phyloP scores from a whole-genome alignment of 2,329 filamentous ascomycete genomes.

The Trichoderma polysporum region DNA sequence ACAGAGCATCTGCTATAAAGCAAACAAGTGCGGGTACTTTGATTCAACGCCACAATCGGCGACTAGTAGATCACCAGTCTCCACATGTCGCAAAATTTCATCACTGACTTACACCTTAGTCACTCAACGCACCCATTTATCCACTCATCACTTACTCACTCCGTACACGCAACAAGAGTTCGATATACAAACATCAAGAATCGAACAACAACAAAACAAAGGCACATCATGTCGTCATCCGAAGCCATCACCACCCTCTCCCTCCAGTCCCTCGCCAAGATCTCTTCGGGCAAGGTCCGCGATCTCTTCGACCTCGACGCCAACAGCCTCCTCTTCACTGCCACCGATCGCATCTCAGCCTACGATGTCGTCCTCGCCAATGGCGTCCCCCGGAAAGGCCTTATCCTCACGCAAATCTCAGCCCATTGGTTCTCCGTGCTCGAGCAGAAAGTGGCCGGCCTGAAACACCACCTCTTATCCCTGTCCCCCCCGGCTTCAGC shows the following conservation, averaged over 20 bases:
- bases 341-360: conserved; percentile 79
- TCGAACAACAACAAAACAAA: neutral
- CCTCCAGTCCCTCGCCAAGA: conserved; percentile 36
- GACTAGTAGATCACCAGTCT: neutral
- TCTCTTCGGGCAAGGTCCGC: conserved; percentile 66
- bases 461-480: conserved; percentile 54
- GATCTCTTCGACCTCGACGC: conserved; percentile 70
- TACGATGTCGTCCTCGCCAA: conserved; percentile 74
- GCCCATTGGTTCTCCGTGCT: conserved; percentile 56
- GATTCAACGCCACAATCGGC: conserved; percentile 2
- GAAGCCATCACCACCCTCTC: conserved; percentile 14
- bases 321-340: conserved; percentile 56
- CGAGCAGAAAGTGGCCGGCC: conserved; percentile 43
- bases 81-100: conserved; percentile 8
- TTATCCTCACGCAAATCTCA: conserved; percentile 46
- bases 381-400: conserved; percentile 54
- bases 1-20: neutral
- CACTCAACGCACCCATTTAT: neutral
- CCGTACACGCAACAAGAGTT: neutral
- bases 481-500: conserved; percentile 39
- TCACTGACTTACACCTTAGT: conserved; percentile 3
- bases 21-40: neutral
- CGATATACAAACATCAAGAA: neutral
- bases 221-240: neutral
- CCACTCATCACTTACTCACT: neutral